Conservation (phyloP, 1,284 basidiomycete genomes). For the Microstroma glucosiphilum region DNA sequence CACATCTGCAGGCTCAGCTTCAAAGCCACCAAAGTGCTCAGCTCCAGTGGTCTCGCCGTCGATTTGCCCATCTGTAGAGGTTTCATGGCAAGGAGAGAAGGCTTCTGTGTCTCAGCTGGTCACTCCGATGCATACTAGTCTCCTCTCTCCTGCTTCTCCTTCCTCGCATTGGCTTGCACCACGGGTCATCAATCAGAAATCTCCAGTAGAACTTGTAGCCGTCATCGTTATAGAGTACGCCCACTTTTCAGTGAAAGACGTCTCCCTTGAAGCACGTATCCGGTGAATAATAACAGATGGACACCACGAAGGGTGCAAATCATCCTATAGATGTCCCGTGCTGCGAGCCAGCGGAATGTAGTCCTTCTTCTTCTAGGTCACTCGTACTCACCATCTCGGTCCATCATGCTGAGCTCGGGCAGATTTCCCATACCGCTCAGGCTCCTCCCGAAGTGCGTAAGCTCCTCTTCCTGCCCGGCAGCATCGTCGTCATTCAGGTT, state of each 20-base stretch:
- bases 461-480: conserved; percentile 37
- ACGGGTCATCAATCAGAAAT: conserved; percentile 39
- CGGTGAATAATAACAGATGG: conserved; percentile 6
- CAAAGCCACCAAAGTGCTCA: conserved; percentile 74
- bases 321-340: conserved; percentile 14
- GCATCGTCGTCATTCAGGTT: conserved; percentile 69
- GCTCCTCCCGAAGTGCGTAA: conserved; percentile 90
- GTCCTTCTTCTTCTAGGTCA: neutral
- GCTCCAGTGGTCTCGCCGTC: conserved; percentile 17
- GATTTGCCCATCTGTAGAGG: conserved; percentile 22
- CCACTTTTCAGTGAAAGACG: too few species aligned
- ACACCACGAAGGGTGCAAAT: neutral
- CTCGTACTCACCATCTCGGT: conserved; percentile 34
- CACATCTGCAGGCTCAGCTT: conserved; percentile 56
- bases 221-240: neutral
- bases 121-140: neutral
- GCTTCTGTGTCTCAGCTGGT: neutral
- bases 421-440: conserved; percentile 79
- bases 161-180: neutral
- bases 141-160: too few species aligned
- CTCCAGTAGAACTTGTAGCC: conserved; percentile 48
- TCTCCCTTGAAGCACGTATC: neutral
- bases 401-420: conserved; percentile 57
- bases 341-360: neutral
- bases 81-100: neutral